Evolutionary conservation across 441 rosid species (phyloP), one percentile per base, ranked within the genome.

Genomic region (Corymbia calophylla): DNA sequence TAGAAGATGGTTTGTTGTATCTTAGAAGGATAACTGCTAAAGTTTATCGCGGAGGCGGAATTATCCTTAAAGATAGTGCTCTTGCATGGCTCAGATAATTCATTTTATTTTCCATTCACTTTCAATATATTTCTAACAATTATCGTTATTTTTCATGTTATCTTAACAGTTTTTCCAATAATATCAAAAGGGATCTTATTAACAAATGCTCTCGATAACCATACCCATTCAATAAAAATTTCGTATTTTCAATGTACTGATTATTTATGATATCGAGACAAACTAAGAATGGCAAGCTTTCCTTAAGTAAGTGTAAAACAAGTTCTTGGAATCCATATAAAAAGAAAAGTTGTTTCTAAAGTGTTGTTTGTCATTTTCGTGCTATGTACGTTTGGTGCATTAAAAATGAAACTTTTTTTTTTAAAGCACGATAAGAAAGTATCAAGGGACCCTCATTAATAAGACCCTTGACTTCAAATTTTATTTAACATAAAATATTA

Each of bases 161-260:
- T 39, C 44, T 39, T 39, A 39, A 39, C 5, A 39, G 5, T 4
- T 39, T 39, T 39, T 39, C 44, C 44, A 58, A 58, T 14, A 58
- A 23, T 0, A 8, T 4, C 9, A 56, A 19, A 25, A 13, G 17
- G 39, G 0, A 0, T 73, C 49, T 73, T 21, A 8, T 44, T 6
- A 21, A 73, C 5, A 2, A 21, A 7, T 2, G 15, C 21, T 6
- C 49, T 12, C 1, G 2, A 11, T 15, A 23, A 23, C 4, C 51
- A 12, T 21, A 39, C 16, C 2, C 13, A 1, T 70, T 70, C 1
- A 10, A 12, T 32, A 32, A 11, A 17, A 68, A 9, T 16, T 31
- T 68, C 6, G 3, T 17, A 31, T 32, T 35, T 7, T 39, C 15
- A 1, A 35, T 1, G 9, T 21, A 35, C 7, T 35, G 7, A 35